Base-by-base conservation (phyloP, 768 basidiomycete species). In the Pholiota molesta region DNA sequence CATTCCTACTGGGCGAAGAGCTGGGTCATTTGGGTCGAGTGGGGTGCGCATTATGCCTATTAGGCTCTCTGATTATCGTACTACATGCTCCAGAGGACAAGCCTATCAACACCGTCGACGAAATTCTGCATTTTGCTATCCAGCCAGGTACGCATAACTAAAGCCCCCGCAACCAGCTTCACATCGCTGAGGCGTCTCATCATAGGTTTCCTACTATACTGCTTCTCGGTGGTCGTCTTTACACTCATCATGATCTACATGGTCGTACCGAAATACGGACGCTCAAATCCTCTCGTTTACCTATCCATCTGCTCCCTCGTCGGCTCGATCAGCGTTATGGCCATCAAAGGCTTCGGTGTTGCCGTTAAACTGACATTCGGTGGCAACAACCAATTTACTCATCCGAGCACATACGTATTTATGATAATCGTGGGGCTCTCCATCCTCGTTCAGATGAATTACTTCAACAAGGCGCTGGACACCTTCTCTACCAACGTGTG, bases 401-500 rank as follows among this genome's bases (percentile, higher is more conserved):
- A 95, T 71, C 88, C 91, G 39, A 95, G 93, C 72, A 99, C 97
- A n/a, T 99, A 98, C 74, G 86, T 99, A 26, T 97, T 99, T 69
- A 95, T 88, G 39, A 81, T 94, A 54, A 86, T 93, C 35, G 90
- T 95, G 2, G 83, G 82, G 1, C 75, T 86, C 1, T 98, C 94
- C 73, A 99, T 99, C 71, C 74, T 97, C 64, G 85, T 94, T 23
- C 94, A 95, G 75, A 94, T 96, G 92, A 92, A 93, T 75, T 96
- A 95, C 78, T 96, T 97, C 82, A 99, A 99, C 83, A 98, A 98
- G 73, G 97, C 96, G 0, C 83, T 99, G 55, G 96, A 98, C 72
- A 94, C 87, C 0, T 99, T 98, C 75, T 95, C 95, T 2, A 97
- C 96, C 47, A 99, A 99, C 71, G 93, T 98, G 95, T 97, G 84